Base-by-base conservation (phyloP, 176 grass and related monocot species). In the Eragrostis curvula region DNA sequence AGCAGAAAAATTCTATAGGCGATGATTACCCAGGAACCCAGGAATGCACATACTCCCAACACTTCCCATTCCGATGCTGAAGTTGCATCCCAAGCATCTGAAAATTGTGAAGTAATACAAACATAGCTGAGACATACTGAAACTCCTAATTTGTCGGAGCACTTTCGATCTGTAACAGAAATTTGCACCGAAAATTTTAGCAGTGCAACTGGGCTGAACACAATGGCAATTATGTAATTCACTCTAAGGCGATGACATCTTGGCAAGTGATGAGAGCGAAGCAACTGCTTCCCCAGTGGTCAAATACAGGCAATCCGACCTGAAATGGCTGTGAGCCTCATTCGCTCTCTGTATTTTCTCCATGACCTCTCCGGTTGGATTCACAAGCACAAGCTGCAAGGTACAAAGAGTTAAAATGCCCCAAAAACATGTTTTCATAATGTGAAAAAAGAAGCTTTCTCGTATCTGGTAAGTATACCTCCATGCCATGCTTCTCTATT, bases 321-420 rank as follows among this genome's bases (percentile, higher is more conserved):
- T 90, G 20, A 93, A 90, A 84, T 92, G 81, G 23, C 83, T 76
- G 13, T 93, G 79, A 68, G 87, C 74, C 30, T 79, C 49, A 2
- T 98, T 98, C 18, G 84, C 88, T 72, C 96, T 81, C n/a, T 98
- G 90, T 81, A 98, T 89, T 66, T 98, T 98, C 75, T 98, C 96
- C 88, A 98, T 98, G 28, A 95, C 92, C 73, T 98, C 96, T 90
- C 88, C 96, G 44, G 86, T 81, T 68, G 96, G 96, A 74, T 98
- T 98, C 45, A 98, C 87, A 71, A 95, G 86, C 21, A 93, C 51
- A 70, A 98, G 92, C 96, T 98, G 75, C 28, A 58, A 50, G 29
- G 48, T 20, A 62, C 12, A 27, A 39, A 62, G 29, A 8, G 32
- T 81, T 73, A 74, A 3, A 68, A 18, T 74, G 29, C 10, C 12